phyloP scores from a whole-genome alignment of 805 yeast genomes.

The Wickerhamomyces tratensis region DNA sequence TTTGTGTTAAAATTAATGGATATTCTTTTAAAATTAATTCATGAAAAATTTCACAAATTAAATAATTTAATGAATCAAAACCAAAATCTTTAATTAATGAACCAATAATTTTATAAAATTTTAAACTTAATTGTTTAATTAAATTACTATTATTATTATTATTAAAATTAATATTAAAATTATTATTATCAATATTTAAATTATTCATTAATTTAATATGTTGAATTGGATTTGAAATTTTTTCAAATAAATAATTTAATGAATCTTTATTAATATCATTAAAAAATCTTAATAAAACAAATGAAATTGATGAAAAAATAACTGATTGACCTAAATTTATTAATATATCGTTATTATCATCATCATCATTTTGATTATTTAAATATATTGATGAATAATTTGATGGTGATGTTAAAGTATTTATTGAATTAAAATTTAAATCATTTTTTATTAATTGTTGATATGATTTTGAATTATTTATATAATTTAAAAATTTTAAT shows the following conservation, averaged over 20 bases:
- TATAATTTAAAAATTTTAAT: slow-evolving; percentile 27
- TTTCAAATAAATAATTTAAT: slow-evolving; percentile 32
- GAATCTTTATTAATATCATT: slow-evolving; percentile 38
- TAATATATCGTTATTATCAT: slow-evolving; percentile 16
- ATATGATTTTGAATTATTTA: slow-evolving; percentile 53
- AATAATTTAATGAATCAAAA: slow-evolving; percentile 50
- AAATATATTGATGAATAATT: background rate
- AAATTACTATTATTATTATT: slow-evolving; percentile 1
- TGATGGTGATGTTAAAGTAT: background rate
- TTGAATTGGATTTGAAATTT: slow-evolving; percentile 13
- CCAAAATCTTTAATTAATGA: slow-evolving; percentile 66
- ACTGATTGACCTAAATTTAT: slow-evolving; percentile 44
- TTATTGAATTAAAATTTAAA: slow-evolving; percentile 15
- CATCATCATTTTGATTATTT: background rate
- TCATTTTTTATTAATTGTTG: slow-evolving; percentile 25
- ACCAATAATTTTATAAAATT: slow-evolving; percentile 48
- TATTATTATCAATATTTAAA: background rate
- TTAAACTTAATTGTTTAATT: slow-evolving; percentile 11
- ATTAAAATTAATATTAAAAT: too few relatives aligned
- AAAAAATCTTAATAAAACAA: slow-evolving; percentile 50
- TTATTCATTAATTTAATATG: slow-evolving; percentile 28
- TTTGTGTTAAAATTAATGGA: slow-evolving; percentile 39
- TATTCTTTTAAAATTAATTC: slow-evolving; percentile 44
- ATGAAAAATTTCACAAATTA: slow-evolving; percentile 53
- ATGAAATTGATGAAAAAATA: slow-evolving; percentile 40